Evolutionary conservation across 2,329 filamentous ascomycete genomes (phyloP), one percentile per base, ranked within the genome.

Genomic region (Pseudogymnoascus sp.): DNA sequence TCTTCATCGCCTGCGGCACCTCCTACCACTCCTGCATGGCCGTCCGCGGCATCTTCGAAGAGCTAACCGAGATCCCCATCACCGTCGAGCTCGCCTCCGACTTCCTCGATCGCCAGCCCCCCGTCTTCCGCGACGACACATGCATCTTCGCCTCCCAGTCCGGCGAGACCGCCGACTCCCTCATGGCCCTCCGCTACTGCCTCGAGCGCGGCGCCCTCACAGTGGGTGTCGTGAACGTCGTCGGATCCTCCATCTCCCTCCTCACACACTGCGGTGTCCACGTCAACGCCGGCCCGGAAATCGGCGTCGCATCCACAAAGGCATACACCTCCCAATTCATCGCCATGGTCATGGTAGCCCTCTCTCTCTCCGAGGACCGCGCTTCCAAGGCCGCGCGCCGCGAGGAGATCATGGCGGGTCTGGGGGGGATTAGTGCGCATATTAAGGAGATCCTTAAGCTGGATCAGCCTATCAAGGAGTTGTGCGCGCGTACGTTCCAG

Each of bases 21-120:
- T 96, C 91, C 70, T 99, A 92, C 80, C 95, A 99, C 84, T 98
- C 93, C 70, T 99, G 95, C 82, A 99, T 99, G 95, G 95, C 95
- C 71, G 95, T 99, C 63, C 92, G 95, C 76, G 95, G 95, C 79
- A 87, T 95, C 67, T 99, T 99, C 74, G 95, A 99, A 79, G 95
- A 99, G 81, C 83, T 99, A 70, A 95, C 93, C 23, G 95, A 99
- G 79, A 98, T 99, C 71, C 95, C 95, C 34, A 99, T 99, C 73
- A 85, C 93, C 4, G 95, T 99, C 61, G 95, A 99, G 80, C 81
- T 99, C 74, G 95, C 95, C 60, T 99, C 95, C 48, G 95, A 99
- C 79, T 99, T 99, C 85, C 85, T 99, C 65, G 95, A 99, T 77
- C 87, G 95, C 77, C 85, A 96, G 77, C 95, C 95, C 8, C 95